Base-by-base conservation (phyloP, 1,139 yeast species). In the Hemisphaericaspora subhashii region DNA sequence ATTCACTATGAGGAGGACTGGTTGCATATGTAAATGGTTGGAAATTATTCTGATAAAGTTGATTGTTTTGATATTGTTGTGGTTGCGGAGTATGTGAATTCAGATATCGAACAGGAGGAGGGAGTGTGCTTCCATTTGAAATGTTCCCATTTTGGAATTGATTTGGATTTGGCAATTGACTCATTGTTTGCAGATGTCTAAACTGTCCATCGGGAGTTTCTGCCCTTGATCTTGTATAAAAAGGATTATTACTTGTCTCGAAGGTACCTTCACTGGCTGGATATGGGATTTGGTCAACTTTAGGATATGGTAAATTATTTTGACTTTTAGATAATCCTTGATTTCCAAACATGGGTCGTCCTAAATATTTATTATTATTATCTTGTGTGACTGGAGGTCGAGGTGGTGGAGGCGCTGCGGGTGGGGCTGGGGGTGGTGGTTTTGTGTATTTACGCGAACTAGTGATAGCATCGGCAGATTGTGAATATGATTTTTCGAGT, bases 141-240 rank as follows among this genome's bases (percentile, higher is more conserved):
- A n/a, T 13, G 11, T 14, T 20, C 3, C 24, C 36, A 13, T 24
- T 30, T n/a, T 8, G 22, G 9, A 21, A 15, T 13, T 18, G 25
- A 29, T 17, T 5, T 8, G 25, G 15, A 17, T 27, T 16, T 12
- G 14, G 27, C 15, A 12, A n/a, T 1, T 25, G 27, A 7, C 10
- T 14, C 18, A 22, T 14, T 4, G 18, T 27, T 15, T 8, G 16
- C 16, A 15, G 31, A 18, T 3, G 23, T n/a, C 15, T 11, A n/a
- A 29, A 5, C 17, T 31, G 35, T 9, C 42, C 44, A 16, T 39
- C 40, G 5, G 44, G 44, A 2, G 33, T 31, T 31, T 36, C 37
- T 14, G 27, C 28, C 20, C 36, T 35, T 13, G 41, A 33, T 20
- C 35, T 28, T 8, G 25, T 29, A 24, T 33, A 13, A 14, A 13